Evolutionary conservation across 176 grass and related monocot species (phyloP).

Genomic region (Oryza longistaminata): DNA sequence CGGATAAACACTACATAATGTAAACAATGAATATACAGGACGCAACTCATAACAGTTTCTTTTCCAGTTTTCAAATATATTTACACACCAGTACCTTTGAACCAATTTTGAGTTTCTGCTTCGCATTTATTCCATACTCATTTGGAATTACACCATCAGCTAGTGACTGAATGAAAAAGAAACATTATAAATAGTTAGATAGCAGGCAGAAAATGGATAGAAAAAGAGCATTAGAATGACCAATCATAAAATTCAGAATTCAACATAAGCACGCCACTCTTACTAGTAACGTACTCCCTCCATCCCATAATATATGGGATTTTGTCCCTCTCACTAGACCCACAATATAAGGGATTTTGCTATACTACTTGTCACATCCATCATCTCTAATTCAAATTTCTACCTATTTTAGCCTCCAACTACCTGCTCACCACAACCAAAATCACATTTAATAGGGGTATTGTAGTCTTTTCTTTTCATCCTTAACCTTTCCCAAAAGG

Average conservation of each 20-base stretch:
- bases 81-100: slow-evolving; percentile 64
- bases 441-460: no score
- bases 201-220: slow-evolving; percentile 2
- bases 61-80: neutral
- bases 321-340: no score
- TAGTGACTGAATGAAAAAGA: slow-evolving; percentile 63
- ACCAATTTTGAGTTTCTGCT: slow-evolving; percentile 95
- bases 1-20: neutral
- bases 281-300: neutral
- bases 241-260: slow-evolving; percentile 4
- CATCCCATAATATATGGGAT: no score
- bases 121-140: slow-evolving; percentile 89
- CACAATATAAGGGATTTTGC: no score
- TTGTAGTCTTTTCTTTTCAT: no score
- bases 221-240: slow-evolving; percentile 6
- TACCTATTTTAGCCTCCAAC: no score
- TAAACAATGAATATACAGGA: slow-evolving; percentile 19
- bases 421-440: no score
- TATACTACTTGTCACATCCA: no score
- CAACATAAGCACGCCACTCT: neutral
- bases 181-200: slow-evolving; percentile 36
- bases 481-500: no score
- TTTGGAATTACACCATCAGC: slow-evolving; percentile 98
- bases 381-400: no score
- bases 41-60: slow-evolving; percentile 10